These are phyloP conservation scores for Arthrobotrys megalospora DNA, from an alignment of 2,329 filamentous ascomycete species.

Conservation along the genomic window DNA sequence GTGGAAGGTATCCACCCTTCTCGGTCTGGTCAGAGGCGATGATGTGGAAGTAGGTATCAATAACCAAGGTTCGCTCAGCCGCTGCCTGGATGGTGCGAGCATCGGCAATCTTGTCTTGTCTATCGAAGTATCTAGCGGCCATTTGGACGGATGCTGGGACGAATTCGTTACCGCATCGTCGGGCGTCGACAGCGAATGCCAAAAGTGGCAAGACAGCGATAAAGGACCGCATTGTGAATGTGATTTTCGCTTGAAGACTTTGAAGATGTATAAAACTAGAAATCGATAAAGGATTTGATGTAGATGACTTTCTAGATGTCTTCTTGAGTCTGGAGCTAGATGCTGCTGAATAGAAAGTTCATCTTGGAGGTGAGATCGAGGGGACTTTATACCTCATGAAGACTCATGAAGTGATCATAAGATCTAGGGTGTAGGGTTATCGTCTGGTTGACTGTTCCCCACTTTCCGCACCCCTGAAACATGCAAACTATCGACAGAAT, in stretches of 20 bases:
- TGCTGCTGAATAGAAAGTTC: constrained; percentile 38
- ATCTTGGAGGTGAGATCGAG: constrained; percentile 43
- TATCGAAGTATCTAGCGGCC: constrained; percentile 46
- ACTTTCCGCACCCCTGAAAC: constrained; percentile 19
- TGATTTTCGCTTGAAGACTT: background rate
- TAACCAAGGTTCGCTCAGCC: constrained; percentile 39
- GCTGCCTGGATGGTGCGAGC: constrained; percentile 38
- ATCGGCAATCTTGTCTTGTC: constrained; percentile 49
- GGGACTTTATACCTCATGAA: constrained; percentile 55
- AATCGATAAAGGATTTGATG: background rate
- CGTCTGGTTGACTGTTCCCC: constrained; percentile 25
- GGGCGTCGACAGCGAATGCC: constrained; percentile 45
- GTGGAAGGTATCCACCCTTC: constrained; percentile 64
- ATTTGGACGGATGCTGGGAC: constrained; percentile 41
- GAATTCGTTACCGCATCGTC: constrained; percentile 51
- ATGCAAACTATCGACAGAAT: constrained; percentile 19
- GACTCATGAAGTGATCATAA: background rate
- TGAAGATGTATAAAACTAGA: constrained; percentile 1
- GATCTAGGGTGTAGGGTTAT: constrained; percentile 15
- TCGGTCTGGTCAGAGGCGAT: constrained; percentile 63
- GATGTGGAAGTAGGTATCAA: constrained; percentile 67
- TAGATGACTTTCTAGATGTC: constrained; percentile 16
- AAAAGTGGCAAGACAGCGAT: constrained; percentile 46
- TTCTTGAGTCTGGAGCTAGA: constrained; percentile 36
- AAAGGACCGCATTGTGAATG: constrained; percentile 51